Percentiles rank a stretch among this genome's conserved stretches.
Conservation (phyloP, 805 yeast genomes). For the Zygosaccharomyces siamensis region DNA sequence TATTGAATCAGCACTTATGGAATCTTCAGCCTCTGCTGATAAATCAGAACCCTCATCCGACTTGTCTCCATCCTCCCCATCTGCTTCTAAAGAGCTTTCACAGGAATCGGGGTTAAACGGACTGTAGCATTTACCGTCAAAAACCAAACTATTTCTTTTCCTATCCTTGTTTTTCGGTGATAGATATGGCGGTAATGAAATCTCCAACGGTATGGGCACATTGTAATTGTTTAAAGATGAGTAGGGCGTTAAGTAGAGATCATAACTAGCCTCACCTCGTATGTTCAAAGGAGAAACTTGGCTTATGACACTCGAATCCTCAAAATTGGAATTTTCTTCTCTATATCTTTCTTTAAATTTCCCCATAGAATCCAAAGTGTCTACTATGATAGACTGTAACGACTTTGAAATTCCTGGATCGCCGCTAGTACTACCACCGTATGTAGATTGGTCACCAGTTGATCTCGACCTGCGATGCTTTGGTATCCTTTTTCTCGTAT, state of each 20-base stretch:
- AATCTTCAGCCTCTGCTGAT: slow-evolving; percentile 2
- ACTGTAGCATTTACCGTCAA: slow-evolving; percentile 38
- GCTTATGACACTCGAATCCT: slow-evolving; percentile 7
- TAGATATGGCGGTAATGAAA: slow-evolving; percentile 36
- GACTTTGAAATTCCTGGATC: slow-evolving; percentile 17
- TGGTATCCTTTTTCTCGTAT: slow-evolving; percentile 12
- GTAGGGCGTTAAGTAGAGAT: slow-evolving; percentile 35
- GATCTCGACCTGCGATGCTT: slow-evolving; percentile 10
- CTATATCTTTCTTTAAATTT: background rate
- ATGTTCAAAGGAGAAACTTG: slow-evolving; percentile 20
- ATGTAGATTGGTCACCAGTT: background rate
- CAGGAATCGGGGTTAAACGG: slow-evolving; percentile 16
- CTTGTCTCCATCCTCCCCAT: background rate
- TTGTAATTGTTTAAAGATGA: slow-evolving; percentile 35
- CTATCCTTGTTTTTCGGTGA: slow-evolving; percentile 34
- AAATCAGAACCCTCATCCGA: background rate
- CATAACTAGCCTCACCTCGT: slow-evolving; percentile 12
- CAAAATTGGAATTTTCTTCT: slow-evolving; percentile 1
- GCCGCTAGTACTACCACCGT: background rate
- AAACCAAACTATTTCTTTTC: slow-evolving; percentile 31
- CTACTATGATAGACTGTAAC: slow-evolving; percentile 28
- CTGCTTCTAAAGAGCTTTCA: slow-evolving; percentile 2
- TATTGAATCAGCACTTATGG: slow-evolving; percentile 21
- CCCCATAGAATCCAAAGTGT: slow-evolving; percentile 21
- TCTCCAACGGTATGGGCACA: slow-evolving; percentile 38